Conservation (phyloP, 805 yeast genomes). For the Kodamaea nitidulidarum region DNA sequence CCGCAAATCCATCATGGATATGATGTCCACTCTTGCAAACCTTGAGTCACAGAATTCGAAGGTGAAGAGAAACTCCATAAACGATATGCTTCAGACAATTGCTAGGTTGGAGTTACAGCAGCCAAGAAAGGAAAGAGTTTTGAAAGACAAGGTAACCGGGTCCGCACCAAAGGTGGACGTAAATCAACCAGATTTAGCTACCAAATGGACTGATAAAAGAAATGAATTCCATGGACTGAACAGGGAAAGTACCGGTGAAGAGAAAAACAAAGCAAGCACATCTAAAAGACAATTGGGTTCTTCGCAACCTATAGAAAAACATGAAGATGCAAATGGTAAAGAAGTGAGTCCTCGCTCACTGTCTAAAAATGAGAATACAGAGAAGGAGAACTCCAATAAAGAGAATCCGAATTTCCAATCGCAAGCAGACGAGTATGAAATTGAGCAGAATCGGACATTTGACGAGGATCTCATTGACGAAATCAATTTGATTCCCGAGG, state of each 20-base stretch:
- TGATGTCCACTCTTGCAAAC: slow-evolving; percentile 27
- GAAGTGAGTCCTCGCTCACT: too few species aligned
- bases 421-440: slow-evolving; percentile 1
- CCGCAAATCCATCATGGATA: slow-evolving; percentile 28
- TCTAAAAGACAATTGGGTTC: too few species aligned
- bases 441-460: slow-evolving; percentile 2
- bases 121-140: background rate
- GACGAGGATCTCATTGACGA: slow-evolving; percentile 47
- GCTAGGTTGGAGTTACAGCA: slow-evolving; percentile 13
- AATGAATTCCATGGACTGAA: too few species aligned
- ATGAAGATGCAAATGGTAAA: too few species aligned
- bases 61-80: slow-evolving; percentile 18
- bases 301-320: too few species aligned
- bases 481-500: slow-evolving; percentile 47
- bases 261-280: too few species aligned
- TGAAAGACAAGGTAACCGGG: background rate
- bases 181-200: too few species aligned
- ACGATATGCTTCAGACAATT: slow-evolving; percentile 22
- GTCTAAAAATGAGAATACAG: too few species aligned
- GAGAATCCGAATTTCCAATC: slow-evolving; percentile 12
- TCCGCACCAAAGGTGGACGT: too few species aligned
- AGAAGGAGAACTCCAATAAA: too few species aligned
- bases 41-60: slow-evolving; percentile 12
- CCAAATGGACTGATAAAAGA: too few species aligned
- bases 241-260: too few species aligned